Percentiles rank a stretch among this genome's conserved stretches.
Evolutionary conservation across 139 green algal species (phyloP).

Genomic region (Tetradesmus obliquus): DNA sequence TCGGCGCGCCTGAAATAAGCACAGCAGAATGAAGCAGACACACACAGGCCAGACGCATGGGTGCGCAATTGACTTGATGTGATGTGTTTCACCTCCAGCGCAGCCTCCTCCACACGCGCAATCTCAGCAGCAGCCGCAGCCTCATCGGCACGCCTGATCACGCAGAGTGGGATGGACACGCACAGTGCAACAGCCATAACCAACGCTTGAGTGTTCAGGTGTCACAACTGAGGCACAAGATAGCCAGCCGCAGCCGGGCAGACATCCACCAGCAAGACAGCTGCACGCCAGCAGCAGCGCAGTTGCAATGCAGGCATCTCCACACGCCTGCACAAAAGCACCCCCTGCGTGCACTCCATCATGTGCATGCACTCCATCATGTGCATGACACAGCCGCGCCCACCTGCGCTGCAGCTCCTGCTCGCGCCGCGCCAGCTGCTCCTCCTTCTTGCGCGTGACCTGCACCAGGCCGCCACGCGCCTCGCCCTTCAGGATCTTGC

Average conservation of each 20-base stretch:
- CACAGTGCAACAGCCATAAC: too few species aligned
- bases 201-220: too few species aligned
- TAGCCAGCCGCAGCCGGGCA: background rate
- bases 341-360: too few species aligned
- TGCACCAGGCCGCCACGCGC: slow-evolving; percentile 65
- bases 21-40: too few species aligned
- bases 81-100: background rate
- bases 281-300: background rate
- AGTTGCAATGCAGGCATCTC: background rate
- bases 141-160: slow-evolving; percentile 60
- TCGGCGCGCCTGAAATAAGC: too few species aligned
- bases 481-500: slow-evolving; percentile 80
- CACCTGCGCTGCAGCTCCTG: slow-evolving; percentile 52
- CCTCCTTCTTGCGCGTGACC: slow-evolving; percentile 70
- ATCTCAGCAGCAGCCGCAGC: slow-evolving; percentile 60
- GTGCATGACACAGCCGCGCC: background rate
- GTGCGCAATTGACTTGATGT: too few species aligned
- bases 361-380: too few species aligned
- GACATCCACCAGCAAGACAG: background rate
- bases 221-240: too few species aligned
- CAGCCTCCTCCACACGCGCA: slow-evolving; percentile 67
- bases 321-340: too few species aligned
- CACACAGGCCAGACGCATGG: too few species aligned
- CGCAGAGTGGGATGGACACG: too few species aligned
- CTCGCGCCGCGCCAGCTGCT: slow-evolving; percentile 68